Evolutionary conservation across 306 rosid species (phyloP).

Genomic region (Rosa rugosa): DNA sequence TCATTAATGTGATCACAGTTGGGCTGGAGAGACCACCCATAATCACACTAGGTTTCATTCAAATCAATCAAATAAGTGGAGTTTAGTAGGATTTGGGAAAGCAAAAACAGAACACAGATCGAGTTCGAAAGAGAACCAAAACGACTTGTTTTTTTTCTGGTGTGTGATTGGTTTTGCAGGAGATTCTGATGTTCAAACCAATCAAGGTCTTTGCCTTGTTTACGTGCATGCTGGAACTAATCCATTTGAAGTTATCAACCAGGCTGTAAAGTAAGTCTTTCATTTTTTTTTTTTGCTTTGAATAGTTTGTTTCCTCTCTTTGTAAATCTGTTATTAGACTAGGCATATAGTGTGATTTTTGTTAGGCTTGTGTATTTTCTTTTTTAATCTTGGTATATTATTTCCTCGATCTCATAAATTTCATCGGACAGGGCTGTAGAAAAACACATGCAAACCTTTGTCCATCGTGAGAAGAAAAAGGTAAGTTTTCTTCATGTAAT

Average conservation of each 20-base stretch:
- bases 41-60: constrained; percentile 42
- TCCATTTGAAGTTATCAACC: constrained; percentile 88
- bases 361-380: neutral
- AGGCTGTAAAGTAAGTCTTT: constrained; percentile 75
- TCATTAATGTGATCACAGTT: constrained; percentile 43
- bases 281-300: neutral
- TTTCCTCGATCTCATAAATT: constrained; percentile 17
- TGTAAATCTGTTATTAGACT: neutral
- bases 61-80: constrained; percentile 52
- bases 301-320: neutral
- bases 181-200: constrained; percentile 70
- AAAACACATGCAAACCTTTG: constrained; percentile 79
- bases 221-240: constrained; percentile 94
- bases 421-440: constrained; percentile 64
- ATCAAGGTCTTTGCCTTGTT: constrained; percentile 78
- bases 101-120: constrained; percentile 33
- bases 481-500: constrained; percentile 32
- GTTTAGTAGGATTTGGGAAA: constrained; percentile 58
- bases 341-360: neutral
- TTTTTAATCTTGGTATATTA: constrained; percentile 6
- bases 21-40: constrained; percentile 44
- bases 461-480: constrained; percentile 89
- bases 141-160: constrained; percentile 57
- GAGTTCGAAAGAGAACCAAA: constrained; percentile 51
- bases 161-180: constrained; percentile 90